These are phyloP conservation scores for Phyllosticta citriasiana DNA, from an alignment of 2,329 filamentous ascomycete species.

Conservation along the genomic window DNA sequence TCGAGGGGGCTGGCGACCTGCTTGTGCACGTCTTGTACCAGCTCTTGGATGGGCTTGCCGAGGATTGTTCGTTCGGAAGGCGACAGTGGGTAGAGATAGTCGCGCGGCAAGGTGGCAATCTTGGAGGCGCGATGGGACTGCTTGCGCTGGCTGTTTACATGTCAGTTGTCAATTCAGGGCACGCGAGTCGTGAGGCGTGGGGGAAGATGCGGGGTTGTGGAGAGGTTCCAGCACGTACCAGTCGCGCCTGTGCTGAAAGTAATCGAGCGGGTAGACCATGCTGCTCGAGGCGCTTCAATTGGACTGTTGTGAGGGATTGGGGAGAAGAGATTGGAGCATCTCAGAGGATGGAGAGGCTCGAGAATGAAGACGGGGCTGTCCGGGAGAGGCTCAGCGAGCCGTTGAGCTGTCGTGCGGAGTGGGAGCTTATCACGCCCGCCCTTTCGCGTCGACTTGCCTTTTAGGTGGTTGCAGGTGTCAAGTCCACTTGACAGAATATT, in stretches of 20 bases:
- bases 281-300: not conserved
- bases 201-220: slow-evolving; percentile 5
- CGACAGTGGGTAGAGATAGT: slow-evolving; percentile 58
- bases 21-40: slow-evolving; percentile 71
- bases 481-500: not conserved
- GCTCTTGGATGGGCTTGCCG: slow-evolving; percentile 61
- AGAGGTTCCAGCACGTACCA: slow-evolving; percentile 44
- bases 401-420: not conserved
- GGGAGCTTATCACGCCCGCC: not conserved
- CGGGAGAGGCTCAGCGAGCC: not conserved
- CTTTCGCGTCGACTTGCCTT: not conserved
- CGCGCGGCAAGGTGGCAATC: slow-evolving; percentile 54
- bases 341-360: not conserved
- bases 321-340: slow-evolving; percentile 1
- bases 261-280: slow-evolving; percentile 30
- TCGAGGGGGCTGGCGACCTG: slow-evolving; percentile 55
- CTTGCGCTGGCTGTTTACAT: slow-evolving; percentile 58
- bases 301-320: not conserved
- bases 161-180: not conserved
- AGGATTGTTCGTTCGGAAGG: slow-evolving; percentile 57
- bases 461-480: not conserved
- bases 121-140: slow-evolving; percentile 62
- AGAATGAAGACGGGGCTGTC: not conserved
- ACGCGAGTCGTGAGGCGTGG: not conserved
- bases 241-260: slow-evolving; percentile 60